Percentiles rank a stretch among this genome's conserved stretches.
Conservation (phyloP, 1,139 yeast genomes). For the Candida buenavistaensis region DNA sequence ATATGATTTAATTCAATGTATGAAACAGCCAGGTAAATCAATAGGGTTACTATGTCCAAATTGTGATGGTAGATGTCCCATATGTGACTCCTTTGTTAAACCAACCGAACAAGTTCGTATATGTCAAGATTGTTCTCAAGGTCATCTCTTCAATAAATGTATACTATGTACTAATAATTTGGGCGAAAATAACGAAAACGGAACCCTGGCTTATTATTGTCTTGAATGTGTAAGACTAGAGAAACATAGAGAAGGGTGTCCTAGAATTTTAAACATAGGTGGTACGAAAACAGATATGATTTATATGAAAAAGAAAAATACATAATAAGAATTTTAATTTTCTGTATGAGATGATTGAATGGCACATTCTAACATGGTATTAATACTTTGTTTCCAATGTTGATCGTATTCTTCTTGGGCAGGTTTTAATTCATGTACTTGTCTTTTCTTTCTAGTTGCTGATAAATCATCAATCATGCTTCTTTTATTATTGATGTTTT, state of each 20-base stretch:
- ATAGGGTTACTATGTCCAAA: slow-evolving; percentile 74
- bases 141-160: slow-evolving; percentile 64
- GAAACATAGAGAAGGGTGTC: slow-evolving; percentile 91
- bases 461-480: slow-evolving; percentile 30
- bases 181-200: slow-evolving; percentile 43
- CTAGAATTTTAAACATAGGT: slow-evolving; percentile 79
- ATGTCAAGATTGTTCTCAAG: slow-evolving; percentile 85
- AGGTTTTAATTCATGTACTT: slow-evolving; percentile 34
- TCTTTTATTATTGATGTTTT: slow-evolving; percentile 27
- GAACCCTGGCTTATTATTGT: slow-evolving; percentile 77
- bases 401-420: slow-evolving; percentile 33
- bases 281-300: slow-evolving; percentile 68
- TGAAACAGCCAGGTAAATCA: slow-evolving; percentile 79
- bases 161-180: slow-evolving; percentile 65
- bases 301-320: slow-evolving; percentile 46
- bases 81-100: slow-evolving; percentile 84
- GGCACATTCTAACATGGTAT: slow-evolving; percentile 36
- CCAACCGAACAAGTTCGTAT: slow-evolving; percentile 71
- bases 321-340: neutral
- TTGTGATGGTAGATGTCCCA: slow-evolving; percentile 92
- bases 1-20: slow-evolving; percentile 80
- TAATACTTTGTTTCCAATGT: slow-evolving; percentile 43
- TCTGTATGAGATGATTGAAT: slow-evolving; percentile 15
- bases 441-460: slow-evolving; percentile 31
- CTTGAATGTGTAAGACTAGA: slow-evolving; percentile 81